These are phyloP conservation scores for Begonia peltatifolia DNA, from an alignment of 306 rosid genomes.

Conservation along the genomic window DNA sequence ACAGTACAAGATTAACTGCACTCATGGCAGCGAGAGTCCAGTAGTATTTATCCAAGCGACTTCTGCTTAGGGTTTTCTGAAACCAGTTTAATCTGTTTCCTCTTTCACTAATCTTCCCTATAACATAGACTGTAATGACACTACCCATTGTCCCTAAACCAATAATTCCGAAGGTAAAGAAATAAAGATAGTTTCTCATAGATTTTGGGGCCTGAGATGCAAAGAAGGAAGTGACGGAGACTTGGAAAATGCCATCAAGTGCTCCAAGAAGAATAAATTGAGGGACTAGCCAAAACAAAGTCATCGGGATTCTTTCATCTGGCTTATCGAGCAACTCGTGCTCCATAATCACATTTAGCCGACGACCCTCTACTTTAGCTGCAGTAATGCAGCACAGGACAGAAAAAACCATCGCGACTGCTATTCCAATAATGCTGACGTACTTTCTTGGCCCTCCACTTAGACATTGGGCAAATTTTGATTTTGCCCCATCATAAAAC, in stretches of 20 bases:
- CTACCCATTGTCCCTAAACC: constrained; percentile 17
- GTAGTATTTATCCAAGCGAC: constrained; percentile 24
- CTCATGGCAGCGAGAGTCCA: constrained; percentile 13
- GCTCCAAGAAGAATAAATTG: constrained; percentile 17
- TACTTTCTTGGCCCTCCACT: background rate
- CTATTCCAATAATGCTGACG: constrained; percentile 8
- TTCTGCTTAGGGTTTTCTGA: constrained; percentile 12
- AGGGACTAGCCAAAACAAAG: constrained; percentile 20
- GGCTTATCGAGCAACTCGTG: constrained; percentile 4
- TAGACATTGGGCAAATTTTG: background rate
- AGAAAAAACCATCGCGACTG: constrained; percentile 10
- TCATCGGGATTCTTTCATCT: constrained; percentile 7
- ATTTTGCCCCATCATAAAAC: constrained; percentile 6
- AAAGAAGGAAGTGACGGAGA: constrained; percentile 2
- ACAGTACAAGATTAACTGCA: constrained; percentile 1
- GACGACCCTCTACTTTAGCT: constrained; percentile 16
- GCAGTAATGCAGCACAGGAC: constrained; percentile 16
- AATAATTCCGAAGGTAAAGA: constrained; percentile 3
- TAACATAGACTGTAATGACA: constrained; percentile 9
- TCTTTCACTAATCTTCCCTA: constrained; percentile 2
- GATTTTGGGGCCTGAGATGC: background rate
- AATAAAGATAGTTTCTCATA: background rate
- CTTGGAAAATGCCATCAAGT: constrained; percentile 1
- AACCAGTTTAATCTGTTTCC: constrained; percentile 17
- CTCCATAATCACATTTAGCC: constrained; percentile 6